Evolutionary conservation across 352 stramenopile genomes (phyloP).

Genomic region (Pythium aquatile): DNA sequence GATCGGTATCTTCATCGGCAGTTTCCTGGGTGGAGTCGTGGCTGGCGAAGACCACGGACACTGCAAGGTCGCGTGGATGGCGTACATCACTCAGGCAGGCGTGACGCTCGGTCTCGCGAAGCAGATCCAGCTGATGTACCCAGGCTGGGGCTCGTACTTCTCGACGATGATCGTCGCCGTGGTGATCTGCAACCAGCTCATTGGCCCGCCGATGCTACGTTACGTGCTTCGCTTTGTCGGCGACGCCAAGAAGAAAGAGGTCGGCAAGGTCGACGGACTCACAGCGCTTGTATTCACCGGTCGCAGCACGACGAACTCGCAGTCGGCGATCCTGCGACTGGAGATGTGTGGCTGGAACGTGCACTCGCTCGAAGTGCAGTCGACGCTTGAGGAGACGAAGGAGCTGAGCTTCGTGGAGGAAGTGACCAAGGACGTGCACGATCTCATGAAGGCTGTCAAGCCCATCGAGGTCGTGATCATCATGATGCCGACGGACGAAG

Average conservation of each 20-base stretch:
- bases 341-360: slow-evolving; percentile 67
- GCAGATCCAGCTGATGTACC: slow-evolving; percentile 69
- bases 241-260: slow-evolving; percentile 56
- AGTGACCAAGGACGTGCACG: slow-evolving; percentile 31
- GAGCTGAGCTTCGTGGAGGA: slow-evolving; percentile 25
- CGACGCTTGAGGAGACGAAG: slow-evolving; percentile 29
- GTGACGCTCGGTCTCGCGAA: slow-evolving; percentile 70
- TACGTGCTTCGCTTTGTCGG: slow-evolving; percentile 54
- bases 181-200: slow-evolving; percentile 68
- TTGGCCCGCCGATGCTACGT: slow-evolving; percentile 55
- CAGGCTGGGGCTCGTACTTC: slow-evolving; percentile 69
- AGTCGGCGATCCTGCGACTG: slow-evolving; percentile 41
- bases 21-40: slow-evolving; percentile 45
- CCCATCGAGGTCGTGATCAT: slow-evolving; percentile 58
- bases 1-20: slow-evolving; percentile 57
- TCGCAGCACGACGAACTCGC: slow-evolving; percentile 29
- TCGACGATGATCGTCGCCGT: slow-evolving; percentile 73
- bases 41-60: slow-evolving; percentile 46
- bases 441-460: slow-evolving; percentile 34
- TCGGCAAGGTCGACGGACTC: slow-evolving; percentile 57
- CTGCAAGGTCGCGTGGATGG: slow-evolving; percentile 63
- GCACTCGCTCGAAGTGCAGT: slow-evolving; percentile 40
- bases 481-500: slow-evolving; percentile 56
- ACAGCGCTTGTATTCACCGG: slow-evolving; percentile 39
- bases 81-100: slow-evolving; percentile 70